Evolutionary conservation across 768 basidiomycete species (phyloP), one percentile per base, ranked within the genome.

Genomic region (Tricholoma bakamatsutake): DNA sequence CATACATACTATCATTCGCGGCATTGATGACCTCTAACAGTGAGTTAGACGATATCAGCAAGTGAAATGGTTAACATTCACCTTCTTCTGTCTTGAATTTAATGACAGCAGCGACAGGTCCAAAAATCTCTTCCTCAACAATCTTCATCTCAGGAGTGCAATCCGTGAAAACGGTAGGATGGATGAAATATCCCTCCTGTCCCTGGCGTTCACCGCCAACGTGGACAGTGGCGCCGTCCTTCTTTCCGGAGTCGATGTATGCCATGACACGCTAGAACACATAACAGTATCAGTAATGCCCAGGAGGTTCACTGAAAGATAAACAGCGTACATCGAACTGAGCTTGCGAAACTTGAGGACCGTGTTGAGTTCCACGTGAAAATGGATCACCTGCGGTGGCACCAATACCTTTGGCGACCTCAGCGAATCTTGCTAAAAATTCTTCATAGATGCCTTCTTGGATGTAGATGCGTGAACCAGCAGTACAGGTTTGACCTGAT

Each of bases 401-500:
- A 64, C 79, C 78, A 61, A 85, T 66, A 0, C 61, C 61, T 64
- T 74, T 69, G 52, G 82, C 71, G 64, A 78, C 71, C 37, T 69
- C 74, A 0, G 76, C 74, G 68, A 88, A 85, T 50, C 68, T 74
- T 50, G 71, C 65, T 53, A 93, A 68, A 75, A 94, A 93, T 58
- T 82, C 69, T 67, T 92, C 88, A 69, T 93, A 93, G 59, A 93
- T 82, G 3, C 74, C 71, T 51, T 81, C 81, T 62, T 93, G 90
- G 9, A 95, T 88, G 64, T 81, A 92, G 60, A 93, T 85, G 53
- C 93, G 81, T 10, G 90, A 87, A 9, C 91, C 88, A 11, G 90
- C 90, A 61, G 82, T 83, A 71, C 92, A 94, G 15, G 78, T 71
- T 71, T 94, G 91, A 21, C 93, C 61, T 61, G 27, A 15, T 15